phyloP scores from a whole-genome alignment of 1,284 basidiomycete species.

The Pascua guehoae region DNA sequence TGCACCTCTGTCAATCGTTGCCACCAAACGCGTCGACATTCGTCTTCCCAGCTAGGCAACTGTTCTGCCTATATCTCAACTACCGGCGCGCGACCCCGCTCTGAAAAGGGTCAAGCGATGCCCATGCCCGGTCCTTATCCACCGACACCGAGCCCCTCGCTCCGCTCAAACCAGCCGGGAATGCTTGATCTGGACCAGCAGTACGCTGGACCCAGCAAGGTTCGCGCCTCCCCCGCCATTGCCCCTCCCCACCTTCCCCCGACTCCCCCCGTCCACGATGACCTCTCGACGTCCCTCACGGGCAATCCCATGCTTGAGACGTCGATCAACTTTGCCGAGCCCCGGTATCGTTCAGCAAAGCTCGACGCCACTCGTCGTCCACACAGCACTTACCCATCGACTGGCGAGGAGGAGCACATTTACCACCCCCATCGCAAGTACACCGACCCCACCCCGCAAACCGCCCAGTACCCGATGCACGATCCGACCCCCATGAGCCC shows the following conservation, averaged over 20 bases:
- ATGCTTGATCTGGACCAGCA: conserved; percentile 5
- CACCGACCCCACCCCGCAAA: conserved; percentile 37
- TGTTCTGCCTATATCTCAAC: no score
- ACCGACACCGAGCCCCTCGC: conserved; percentile 33
- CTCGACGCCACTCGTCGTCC: conserved; percentile 28
- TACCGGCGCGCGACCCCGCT: no score
- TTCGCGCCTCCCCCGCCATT: conserved; percentile 5
- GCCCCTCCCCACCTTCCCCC: conserved; percentile 20
- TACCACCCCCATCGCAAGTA: conserved; percentile 35
- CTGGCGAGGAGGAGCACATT: conserved; percentile 17
- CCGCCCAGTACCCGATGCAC: conserved; percentile 8
- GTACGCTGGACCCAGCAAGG: conserved; percentile 19
- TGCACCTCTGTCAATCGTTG: no score
- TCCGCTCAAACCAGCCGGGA: conserved; percentile 13
- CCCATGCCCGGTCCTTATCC: conserved; percentile 14
- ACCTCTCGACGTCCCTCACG: neutral
- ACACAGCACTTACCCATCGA: conserved; percentile 30
- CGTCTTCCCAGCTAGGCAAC: no score
- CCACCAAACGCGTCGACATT: no score
- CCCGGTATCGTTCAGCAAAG: conserved; percentile 20
- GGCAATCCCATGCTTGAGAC: neutral
- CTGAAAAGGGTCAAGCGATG: no score
- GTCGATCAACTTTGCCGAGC: conserved; percentile 12
- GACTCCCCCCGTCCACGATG: conserved; percentile 28
- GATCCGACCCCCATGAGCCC: conserved; percentile 12